Evolutionary conservation across 257 asterid species (phyloP).

Genomic region (Lycium barbarum): DNA sequence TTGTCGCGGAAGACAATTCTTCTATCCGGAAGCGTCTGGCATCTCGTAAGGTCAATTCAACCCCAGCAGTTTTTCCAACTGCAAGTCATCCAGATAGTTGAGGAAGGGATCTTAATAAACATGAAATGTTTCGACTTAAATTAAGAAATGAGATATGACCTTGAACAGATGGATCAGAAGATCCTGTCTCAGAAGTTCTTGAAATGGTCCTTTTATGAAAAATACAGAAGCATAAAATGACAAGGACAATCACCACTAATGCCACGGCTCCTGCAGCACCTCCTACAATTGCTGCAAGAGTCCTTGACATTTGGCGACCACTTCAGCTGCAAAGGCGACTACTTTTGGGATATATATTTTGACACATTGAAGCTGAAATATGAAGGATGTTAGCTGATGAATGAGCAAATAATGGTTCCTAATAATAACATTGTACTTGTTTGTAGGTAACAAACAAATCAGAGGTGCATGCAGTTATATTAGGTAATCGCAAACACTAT

Average conservation of each 20-base stretch:
- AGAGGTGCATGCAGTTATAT: background rate
- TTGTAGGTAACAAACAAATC: background rate
- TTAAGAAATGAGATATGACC: conserved; percentile 43
- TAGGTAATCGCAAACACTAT: background rate
- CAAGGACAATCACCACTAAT: conserved; percentile 61
- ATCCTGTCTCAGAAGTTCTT: conserved; percentile 78
- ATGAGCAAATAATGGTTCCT: background rate
- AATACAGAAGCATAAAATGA: conserved; percentile 64
- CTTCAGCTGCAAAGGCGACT: conserved; percentile 52
- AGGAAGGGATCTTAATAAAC: conserved; percentile 27
- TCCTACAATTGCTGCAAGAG: conserved; percentile 95
- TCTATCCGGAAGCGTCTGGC: conserved; percentile 75
- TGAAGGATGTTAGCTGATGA: conserved; percentile 21
- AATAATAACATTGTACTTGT: background rate
- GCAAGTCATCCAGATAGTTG: conserved; percentile 37
- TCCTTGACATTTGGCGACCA: conserved; percentile 86
- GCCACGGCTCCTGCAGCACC: conserved; percentile 99
- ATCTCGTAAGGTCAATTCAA: conserved; percentile 67
- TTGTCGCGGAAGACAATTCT: conserved; percentile 76
- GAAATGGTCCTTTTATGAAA: conserved; percentile 56
- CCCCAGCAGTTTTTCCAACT: conserved; percentile 66
- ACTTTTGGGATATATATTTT: conserved; percentile 36
- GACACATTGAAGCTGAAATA: conserved; percentile 66
- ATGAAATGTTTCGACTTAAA: conserved; percentile 13
- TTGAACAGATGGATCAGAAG: conserved; percentile 84